These are phyloP conservation scores for Carallia brachiata DNA, from an alignment of 345 rosid genomes.

Conservation along the genomic window DNA sequence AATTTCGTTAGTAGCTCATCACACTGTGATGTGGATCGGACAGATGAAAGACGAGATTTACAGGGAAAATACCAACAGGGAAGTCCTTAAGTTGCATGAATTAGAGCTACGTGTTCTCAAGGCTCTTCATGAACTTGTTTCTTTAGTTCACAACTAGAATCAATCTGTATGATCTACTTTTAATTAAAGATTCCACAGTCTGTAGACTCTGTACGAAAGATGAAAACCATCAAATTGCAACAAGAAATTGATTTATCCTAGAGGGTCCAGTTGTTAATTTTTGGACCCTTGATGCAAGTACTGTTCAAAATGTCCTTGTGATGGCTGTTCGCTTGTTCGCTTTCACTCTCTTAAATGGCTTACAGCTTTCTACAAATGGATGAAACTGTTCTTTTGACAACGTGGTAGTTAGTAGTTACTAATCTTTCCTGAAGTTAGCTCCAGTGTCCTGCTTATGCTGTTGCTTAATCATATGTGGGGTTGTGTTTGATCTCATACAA, in stretches of 20 bases:
- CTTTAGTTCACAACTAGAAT: slow-evolving; percentile 65
- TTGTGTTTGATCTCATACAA: neutral
- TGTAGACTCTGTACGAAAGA: slow-evolving; percentile 22
- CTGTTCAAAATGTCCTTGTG: slow-evolving; percentile 54
- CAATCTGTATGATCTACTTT: slow-evolving; percentile 26
- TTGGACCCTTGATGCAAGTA: slow-evolving; percentile 51
- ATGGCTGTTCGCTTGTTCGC: slow-evolving; percentile 70
- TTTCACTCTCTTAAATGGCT: slow-evolving; percentile 8
- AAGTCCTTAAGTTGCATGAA: slow-evolving; percentile 34
- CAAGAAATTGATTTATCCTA: slow-evolving; percentile 30
- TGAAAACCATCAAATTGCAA: slow-evolving; percentile 19
- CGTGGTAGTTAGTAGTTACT: neutral
- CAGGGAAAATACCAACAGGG: slow-evolving; percentile 29
- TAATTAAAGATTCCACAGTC: slow-evolving; percentile 28
- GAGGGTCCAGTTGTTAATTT: slow-evolving; percentile 71
- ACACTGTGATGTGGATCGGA: slow-evolving; percentile 14
- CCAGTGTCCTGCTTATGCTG: neutral
- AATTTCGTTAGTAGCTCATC: slow-evolving; percentile 29
- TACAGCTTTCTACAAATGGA: slow-evolving; percentile 7
- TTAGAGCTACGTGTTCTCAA: slow-evolving; percentile 46
- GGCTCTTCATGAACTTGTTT: slow-evolving; percentile 67
- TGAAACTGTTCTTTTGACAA: slow-evolving; percentile 14
- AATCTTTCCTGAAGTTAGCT: neutral
- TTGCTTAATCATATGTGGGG: neutral
- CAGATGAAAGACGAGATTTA: slow-evolving; percentile 28